Evolutionary conservation across 1,284 basidiomycete genomes (phyloP).

Genomic region (Lignosus rhinocerotis): DNA sequence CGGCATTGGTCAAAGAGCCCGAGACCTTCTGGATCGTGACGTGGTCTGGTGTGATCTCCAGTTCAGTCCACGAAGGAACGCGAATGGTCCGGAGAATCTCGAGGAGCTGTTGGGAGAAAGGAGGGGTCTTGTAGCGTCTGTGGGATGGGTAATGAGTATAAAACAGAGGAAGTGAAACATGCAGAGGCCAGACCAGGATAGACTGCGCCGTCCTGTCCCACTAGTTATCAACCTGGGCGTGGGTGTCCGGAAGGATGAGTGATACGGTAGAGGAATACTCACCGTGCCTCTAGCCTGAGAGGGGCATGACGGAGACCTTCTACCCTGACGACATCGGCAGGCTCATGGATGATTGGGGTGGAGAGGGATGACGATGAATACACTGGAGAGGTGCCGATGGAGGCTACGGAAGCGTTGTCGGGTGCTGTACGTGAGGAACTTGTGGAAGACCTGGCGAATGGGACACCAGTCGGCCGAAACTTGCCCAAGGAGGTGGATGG

Average conservation of each 20-base stretch:
- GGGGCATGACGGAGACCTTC: constrained; percentile 68
- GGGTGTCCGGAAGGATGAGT: constrained; percentile 26
- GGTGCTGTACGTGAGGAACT: constrained; percentile 27
- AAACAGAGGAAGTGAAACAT: constrained; percentile 10
- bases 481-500: constrained; percentile 18
- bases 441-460: constrained; percentile 25
- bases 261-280: constrained; percentile 37
- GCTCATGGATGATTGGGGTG: constrained; percentile 43
- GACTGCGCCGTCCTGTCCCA: constrained; percentile 25
- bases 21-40: constrained; percentile 81
- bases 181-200: constrained; percentile 28
- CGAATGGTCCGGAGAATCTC: constrained; percentile 54
- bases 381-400: constrained; percentile 24
- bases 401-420: constrained; percentile 19
- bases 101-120: constrained; percentile 62
- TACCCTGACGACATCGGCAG: constrained; percentile 48
- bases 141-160: constrained; percentile 17
- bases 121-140: constrained; percentile 67
- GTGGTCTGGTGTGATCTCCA: constrained; percentile 46
- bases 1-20: constrained; percentile 90
- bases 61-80: constrained; percentile 58
- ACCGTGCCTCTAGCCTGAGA: constrained; percentile 71
- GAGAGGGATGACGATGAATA: constrained; percentile 43
- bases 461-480: constrained; percentile 18
- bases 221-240: constrained; percentile 26